Conservation (phyloP, 495 filamentous ascomycete species). For the Penicillium angulare region DNA sequence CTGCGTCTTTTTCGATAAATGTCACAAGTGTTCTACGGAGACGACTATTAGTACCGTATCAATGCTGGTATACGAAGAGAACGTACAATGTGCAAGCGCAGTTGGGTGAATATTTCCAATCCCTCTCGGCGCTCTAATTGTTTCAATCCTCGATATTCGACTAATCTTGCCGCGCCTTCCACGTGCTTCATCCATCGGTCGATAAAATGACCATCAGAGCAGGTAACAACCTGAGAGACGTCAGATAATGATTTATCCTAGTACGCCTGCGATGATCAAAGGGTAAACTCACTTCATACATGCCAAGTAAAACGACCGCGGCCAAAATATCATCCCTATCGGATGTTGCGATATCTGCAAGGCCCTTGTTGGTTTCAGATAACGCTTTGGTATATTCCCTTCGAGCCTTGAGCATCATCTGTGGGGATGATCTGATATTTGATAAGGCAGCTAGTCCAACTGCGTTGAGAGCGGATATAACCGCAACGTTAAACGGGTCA, state of each 20-base stretch:
- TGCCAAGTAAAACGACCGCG: slow-evolving; percentile 12
- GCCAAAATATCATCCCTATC: slow-evolving; percentile 14
- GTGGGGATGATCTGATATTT: slow-evolving; percentile 14
- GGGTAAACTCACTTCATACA: slow-evolving; percentile 10
- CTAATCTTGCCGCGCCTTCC: slow-evolving; percentile 11
- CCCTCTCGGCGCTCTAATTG: slow-evolving; percentile 7
- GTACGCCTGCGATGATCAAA: not conserved
- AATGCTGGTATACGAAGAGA: too few relatives aligned
- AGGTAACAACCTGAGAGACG: slow-evolving; percentile 4
- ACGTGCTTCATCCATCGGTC: slow-evolving; percentile 20
- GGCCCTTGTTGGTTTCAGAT: slow-evolving; percentile 12
- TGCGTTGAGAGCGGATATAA: slow-evolving; percentile 13
- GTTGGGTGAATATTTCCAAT: slow-evolving; percentile 8
- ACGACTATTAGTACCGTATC: too few relatives aligned
- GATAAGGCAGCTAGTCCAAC: slow-evolving; percentile 15
- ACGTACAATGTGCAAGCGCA: slow-evolving; percentile 11
- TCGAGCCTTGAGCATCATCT: slow-evolving; percentile 13
- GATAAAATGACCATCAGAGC: slow-evolving; percentile 11
- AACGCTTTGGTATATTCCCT: slow-evolving; percentile 14
- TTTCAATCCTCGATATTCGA: slow-evolving; percentile 12
- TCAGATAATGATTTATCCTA: too few relatives aligned
- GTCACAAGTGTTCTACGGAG: not conserved
- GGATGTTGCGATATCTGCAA: slow-evolving; percentile 1
- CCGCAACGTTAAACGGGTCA: slow-evolving; percentile 1
- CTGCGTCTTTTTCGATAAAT: slow-evolving; percentile 12